A percentile compares a stretch with the other conserved stretches of the same genome.
Evolutionary conservation across 1,284 basidiomycete species (phyloP).

Genomic region (Abortiporus biennis): DNA sequence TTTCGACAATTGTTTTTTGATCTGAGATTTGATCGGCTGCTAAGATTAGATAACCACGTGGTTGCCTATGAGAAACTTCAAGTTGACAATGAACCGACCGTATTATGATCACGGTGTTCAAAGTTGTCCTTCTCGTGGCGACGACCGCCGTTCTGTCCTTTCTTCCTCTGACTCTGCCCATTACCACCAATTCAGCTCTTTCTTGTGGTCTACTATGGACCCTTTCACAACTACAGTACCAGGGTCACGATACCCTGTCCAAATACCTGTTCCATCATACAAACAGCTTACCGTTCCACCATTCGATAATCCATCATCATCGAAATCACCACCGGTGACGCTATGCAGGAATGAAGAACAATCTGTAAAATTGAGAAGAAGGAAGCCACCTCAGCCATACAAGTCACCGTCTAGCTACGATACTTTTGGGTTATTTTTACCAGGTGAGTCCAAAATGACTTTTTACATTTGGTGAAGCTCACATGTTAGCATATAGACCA

Average conservation of each 20-base stretch:
- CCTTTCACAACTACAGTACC: constrained; percentile 16
- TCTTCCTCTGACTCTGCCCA: background rate
- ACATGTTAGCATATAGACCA: too few relatives aligned
- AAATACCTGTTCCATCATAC: constrained; percentile 15
- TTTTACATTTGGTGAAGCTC: too few relatives aligned
- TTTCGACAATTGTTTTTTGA: too few relatives aligned
- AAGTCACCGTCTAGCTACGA: constrained; percentile 20
- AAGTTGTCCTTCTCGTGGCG: background rate
- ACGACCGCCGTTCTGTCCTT: background rate
- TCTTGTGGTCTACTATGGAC: constrained; percentile 12
- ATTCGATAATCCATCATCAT: too few relatives aligned
- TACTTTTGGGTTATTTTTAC: background rate
- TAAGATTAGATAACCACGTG: constrained; percentile 21
- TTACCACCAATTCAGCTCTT: background rate
- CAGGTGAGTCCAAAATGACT: too few relatives aligned
- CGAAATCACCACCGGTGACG: too few relatives aligned
- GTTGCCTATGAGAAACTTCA: too few relatives aligned
- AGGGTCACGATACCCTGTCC: constrained; percentile 25
- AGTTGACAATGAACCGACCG: constrained; percentile 2
- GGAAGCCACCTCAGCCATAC: constrained; percentile 27
- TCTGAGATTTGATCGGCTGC: too few relatives aligned
- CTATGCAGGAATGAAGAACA: too few relatives aligned
- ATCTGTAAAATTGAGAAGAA: too few relatives aligned
- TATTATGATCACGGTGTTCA: constrained; percentile 1
- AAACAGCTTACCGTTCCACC: too few relatives aligned